These are phyloP conservation scores for Amaranthus palmeri DNA, from an alignment of 148 eudicot genomes.

Conservation along the genomic window DNA sequence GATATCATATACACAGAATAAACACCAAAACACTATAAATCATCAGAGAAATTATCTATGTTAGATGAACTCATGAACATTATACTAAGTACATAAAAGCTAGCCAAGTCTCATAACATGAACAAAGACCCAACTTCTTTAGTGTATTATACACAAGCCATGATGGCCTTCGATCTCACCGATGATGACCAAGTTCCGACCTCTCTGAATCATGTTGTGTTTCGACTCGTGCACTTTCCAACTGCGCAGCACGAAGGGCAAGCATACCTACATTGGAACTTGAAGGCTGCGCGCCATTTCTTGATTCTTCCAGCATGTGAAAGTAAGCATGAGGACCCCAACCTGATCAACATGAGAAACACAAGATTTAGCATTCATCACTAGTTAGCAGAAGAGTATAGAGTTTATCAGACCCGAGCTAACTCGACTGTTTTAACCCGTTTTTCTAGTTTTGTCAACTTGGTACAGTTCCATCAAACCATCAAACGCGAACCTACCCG, in stretches of 20 bases:
- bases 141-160: constrained; percentile 27
- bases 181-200: constrained; percentile 25
- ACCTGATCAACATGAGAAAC: constrained; percentile 39
- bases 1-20: no score
- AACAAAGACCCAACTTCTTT: not conserved
- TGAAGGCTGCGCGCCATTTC: constrained; percentile 31
- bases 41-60: not conserved
- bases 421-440: no score
- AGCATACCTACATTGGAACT: constrained; percentile 25
- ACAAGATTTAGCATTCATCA: not conserved
- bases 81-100: not conserved
- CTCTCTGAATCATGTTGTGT: constrained; percentile 20
- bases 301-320: constrained; percentile 55
- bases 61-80: not conserved
- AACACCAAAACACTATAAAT: no score
- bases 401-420: no score
- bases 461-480: no score
- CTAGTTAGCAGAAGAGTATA: no score
- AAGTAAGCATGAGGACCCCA: constrained; percentile 90
- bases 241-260: constrained; percentile 30
- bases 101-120: not conserved
- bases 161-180: constrained; percentile 35
- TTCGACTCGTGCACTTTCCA: constrained; percentile 32
- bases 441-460: no score
- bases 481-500: no score